Conservation (phyloP, 345 rosid species). For the Turritis glabra region DNA sequence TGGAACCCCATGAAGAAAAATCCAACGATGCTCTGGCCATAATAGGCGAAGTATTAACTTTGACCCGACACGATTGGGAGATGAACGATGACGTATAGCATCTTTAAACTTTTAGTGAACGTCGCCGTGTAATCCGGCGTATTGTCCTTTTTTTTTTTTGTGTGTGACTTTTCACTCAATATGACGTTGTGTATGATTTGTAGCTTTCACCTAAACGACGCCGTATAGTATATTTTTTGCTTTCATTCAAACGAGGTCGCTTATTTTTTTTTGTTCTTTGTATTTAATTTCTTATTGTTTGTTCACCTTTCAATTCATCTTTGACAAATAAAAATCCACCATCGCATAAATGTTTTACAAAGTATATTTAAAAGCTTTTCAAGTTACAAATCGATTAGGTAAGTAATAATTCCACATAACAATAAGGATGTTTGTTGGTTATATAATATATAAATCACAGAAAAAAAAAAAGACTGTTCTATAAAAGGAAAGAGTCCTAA, state of each 20-base stretch:
- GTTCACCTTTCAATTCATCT: constrained; percentile 61
- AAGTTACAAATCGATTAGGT: not conserved
- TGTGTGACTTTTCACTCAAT: not conserved
- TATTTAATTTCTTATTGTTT: not conserved
- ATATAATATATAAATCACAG: not conserved
- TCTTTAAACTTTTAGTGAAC: not conserved
- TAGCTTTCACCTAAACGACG: not conserved
- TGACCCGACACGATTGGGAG: not conserved
- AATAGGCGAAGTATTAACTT: not conserved
- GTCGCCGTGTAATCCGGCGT: not conserved
- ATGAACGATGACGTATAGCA: not conserved
- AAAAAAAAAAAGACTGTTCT: constrained; percentile 5
- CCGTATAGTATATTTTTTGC: not conserved
- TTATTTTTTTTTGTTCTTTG: not conserved
- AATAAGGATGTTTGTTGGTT: not conserved
- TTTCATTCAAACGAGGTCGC: not conserved
- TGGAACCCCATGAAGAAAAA: not conserved
- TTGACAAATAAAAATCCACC: constrained; percentile 24
- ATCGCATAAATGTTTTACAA: not conserved
- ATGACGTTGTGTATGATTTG: not conserved
- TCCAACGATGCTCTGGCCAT: not conserved
- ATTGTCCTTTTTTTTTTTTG: no score
- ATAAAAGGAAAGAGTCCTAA: constrained; percentile 21
- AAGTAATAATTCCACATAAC: not conserved
- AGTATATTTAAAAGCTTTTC: not conserved